Conservation (phyloP, 257 asterid genomes). For the Lithospermum erythrorhizon region DNA sequence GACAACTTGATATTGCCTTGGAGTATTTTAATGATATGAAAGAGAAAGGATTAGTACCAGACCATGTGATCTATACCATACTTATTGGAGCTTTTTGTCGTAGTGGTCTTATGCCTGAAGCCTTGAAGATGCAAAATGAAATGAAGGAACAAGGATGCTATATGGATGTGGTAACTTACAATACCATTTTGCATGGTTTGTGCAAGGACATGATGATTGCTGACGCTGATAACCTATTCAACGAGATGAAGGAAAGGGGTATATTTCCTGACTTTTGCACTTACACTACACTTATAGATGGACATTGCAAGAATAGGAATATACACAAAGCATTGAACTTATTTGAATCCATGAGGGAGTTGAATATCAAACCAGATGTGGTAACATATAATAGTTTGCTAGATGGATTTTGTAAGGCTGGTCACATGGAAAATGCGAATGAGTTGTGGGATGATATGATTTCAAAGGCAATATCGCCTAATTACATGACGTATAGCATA, state of each 20-base stretch:
- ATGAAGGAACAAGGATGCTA: conserved; percentile 49
- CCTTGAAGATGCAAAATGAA: conserved; percentile 55
- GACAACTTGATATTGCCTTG: conserved; percentile 37
- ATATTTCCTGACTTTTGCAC: conserved; percentile 64
- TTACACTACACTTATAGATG: conserved; percentile 49
- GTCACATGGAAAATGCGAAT: conserved; percentile 44
- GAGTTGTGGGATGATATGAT: conserved; percentile 48
- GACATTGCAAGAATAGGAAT: conserved; percentile 52
- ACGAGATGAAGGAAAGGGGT: conserved; percentile 65
- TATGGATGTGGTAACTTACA: conserved; percentile 66
- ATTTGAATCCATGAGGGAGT: conserved; percentile 37
- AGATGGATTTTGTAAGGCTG: conserved; percentile 59
- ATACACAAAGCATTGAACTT: conserved; percentile 37
- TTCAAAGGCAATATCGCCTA: conserved; percentile 36
- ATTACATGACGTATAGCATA: conserved; percentile 42
- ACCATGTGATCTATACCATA: conserved; percentile 53
- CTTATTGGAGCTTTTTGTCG: conserved; percentile 59
- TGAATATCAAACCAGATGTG: conserved; percentile 51
- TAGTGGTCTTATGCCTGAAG: conserved; percentile 40
- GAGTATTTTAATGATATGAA: conserved; percentile 40
- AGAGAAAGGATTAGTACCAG: conserved; percentile 40
- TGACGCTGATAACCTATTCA: conserved; percentile 51
- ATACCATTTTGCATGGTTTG: conserved; percentile 51
- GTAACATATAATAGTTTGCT: conserved; percentile 55
- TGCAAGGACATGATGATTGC: conserved; percentile 48